Base-by-base conservation (phyloP, 345 rosid genomes). In the Orychophragmus violaceus region DNA sequence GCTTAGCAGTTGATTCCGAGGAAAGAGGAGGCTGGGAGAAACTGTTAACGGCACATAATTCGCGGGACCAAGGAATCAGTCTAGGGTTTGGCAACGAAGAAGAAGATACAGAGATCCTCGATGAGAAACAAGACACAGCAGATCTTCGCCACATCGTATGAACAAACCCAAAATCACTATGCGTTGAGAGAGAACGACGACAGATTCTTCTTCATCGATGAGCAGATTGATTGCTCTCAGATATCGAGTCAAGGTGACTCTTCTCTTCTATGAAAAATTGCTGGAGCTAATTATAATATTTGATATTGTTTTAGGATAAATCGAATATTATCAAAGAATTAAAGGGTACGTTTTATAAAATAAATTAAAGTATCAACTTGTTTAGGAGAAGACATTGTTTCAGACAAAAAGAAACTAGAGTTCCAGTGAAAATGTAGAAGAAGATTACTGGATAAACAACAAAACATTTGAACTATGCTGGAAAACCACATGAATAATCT, bases 111-210 rank as follows among this genome's bases (percentile, higher is more conserved):
- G 63, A 59, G 46, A 70, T 72, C 72, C 49, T 76, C 37, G 76
- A 69, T 25, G 76, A 76, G 65, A 25, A 55, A 36, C 72, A 27
- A 54, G 70, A 74, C 6, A 66, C 45, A 3, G 51, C 57, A 22
- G 81, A 68, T 71, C 73, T 64, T 63, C 79, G 61, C 83, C 83
- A 80, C 81, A 80, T 80, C 75, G 33, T 61, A 25, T 13, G 8
- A 17, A 37, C 17, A 3, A 16, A 49, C 32, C 5, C 5, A 8
- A 10, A 28, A 52, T 59, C 68, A 44, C 25, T 41, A 60, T 7
- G 67, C 68, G 58, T 33, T 23, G 62, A 59, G 13, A 17, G 45
- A 41, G 46, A 16, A 17, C 17, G 30, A n/a, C n/a, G n/a, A 66
- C n/a, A 18, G 56, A 57, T 9, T 12, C 37, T 24, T 46, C 36